Evolutionary conservation across 2,329 filamentous ascomycete species (phyloP).

Genomic region (Diplodia scrobiculata): DNA sequence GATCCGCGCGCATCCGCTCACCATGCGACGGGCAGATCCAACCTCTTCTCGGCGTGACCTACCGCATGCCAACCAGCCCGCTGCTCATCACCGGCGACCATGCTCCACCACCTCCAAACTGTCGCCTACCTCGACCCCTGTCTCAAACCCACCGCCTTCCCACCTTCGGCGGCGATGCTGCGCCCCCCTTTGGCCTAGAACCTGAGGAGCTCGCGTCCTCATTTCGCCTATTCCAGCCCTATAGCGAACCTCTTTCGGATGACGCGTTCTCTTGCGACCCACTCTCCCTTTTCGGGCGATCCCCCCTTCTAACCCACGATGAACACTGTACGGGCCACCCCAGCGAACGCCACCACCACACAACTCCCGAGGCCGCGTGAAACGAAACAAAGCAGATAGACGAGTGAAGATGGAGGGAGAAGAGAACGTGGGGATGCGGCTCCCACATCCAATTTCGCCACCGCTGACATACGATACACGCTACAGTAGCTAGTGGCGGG

Average conservation of each 20-base stretch:
- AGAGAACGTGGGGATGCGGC: neutral
- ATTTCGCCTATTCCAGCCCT: slow-evolving; percentile 27
- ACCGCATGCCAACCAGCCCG: slow-evolving; percentile 10
- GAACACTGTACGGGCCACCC: neutral
- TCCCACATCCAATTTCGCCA: neutral
- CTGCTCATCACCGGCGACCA: neutral
- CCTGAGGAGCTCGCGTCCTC: neutral
- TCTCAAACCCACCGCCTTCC: slow-evolving; percentile 6
- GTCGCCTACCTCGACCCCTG: slow-evolving; percentile 15
- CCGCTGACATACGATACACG: neutral
- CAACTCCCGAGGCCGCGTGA: neutral
- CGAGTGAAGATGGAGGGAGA: neutral
- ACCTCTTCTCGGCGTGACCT: neutral
- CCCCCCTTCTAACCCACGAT: neutral
- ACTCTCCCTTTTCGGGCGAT: neutral
- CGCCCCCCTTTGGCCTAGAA: slow-evolving; percentile 7
- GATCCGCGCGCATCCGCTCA: neutral
- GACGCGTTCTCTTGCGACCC: slow-evolving; percentile 15
- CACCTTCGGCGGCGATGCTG: too few species aligned
- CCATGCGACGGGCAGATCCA: neutral
- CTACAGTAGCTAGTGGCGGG: slow-evolving; percentile 5
- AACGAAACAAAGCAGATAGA: neutral
- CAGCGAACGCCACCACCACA: neutral
- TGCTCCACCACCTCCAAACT: slow-evolving; percentile 16
- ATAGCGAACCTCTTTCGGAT: slow-evolving; percentile 1